Conservation (phyloP, 352 stramenopile genomes). For the Phytophthora syringae region DNA sequence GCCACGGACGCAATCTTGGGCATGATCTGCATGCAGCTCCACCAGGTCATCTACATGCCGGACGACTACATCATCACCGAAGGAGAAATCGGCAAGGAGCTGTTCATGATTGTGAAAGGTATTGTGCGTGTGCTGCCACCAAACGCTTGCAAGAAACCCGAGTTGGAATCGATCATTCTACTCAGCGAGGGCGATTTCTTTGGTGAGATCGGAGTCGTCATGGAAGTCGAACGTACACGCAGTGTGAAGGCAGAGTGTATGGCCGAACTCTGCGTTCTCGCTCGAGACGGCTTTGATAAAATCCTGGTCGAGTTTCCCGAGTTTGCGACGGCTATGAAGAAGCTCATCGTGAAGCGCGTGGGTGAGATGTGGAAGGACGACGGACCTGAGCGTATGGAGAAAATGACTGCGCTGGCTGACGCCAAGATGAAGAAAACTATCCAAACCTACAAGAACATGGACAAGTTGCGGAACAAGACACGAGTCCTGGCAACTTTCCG, state of each 20-base stretch:
- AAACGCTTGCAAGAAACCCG: conserved; percentile 30
- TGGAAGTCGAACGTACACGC: conserved; percentile 70
- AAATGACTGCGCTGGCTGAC: conserved; percentile 69
- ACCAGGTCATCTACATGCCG: conserved; percentile 72
- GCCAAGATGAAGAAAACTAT: conserved; percentile 71
- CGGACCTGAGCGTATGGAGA: conserved; percentile 56
- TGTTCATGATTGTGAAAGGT: conserved; percentile 81
- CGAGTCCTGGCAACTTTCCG: conserved; percentile 33
- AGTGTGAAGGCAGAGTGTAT: conserved; percentile 72
- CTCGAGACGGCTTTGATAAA: conserved; percentile 69
- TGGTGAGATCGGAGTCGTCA: conserved; percentile 68
- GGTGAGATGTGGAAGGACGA: conserved; percentile 62
- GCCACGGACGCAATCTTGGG: conserved; percentile 63
- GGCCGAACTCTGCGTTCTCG: conserved; percentile 68
- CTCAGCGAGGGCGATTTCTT: conserved; percentile 73
- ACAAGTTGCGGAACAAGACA: conserved; percentile 49
- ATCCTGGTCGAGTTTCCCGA: conserved; percentile 75
- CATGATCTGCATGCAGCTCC: conserved; percentile 78
- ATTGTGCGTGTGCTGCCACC: conserved; percentile 66
- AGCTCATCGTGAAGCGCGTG: conserved; percentile 73
- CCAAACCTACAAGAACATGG: conserved; percentile 51
- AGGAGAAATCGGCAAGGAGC: conserved; percentile 68
- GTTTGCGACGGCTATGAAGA: conserved; percentile 76
- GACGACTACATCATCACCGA: conserved; percentile 71
- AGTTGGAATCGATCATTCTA: conserved; percentile 53